Percentiles rank a stretch among this genome's conserved stretches.
These are phyloP conservation scores for Simmondsia chinensis DNA, from an alignment of 148 eudicot species.

Conservation along the genomic window DNA sequence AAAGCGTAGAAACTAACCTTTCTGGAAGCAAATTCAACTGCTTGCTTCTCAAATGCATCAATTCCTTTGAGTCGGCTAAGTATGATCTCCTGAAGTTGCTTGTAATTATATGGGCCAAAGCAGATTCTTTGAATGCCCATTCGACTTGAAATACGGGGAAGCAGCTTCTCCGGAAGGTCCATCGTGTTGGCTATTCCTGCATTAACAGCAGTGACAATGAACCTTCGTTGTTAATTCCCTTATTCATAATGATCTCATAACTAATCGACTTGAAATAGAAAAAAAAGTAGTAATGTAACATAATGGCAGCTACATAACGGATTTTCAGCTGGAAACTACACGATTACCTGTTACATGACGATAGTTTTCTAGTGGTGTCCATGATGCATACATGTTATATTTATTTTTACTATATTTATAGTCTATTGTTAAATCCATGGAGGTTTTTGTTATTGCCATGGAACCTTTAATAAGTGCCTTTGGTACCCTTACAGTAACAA, in stretches of 20 bases:
- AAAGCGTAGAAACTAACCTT: slow-evolving; percentile 37
- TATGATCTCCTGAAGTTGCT: slow-evolving; percentile 95
- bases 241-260: neutral
- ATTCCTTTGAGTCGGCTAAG: slow-evolving; percentile 86
- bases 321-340: no score
- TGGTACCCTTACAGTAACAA: no score
- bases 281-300: neutral
- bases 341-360: no score
- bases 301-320: no score
- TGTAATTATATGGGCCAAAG: slow-evolving; percentile 86
- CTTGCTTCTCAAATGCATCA: slow-evolving; percentile 90
- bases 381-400: no score
- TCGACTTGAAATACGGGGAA: slow-evolving; percentile 95
- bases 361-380: no score
- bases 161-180: slow-evolving; percentile 99
- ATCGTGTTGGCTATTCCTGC: slow-evolving; percentile 98
- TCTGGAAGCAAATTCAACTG: slow-evolving; percentile 92
- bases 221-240: neutral
- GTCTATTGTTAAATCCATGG: no score
- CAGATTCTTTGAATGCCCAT: slow-evolving; percentile 97
- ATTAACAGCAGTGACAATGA: slow-evolving; percentile 2
- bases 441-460: no score
- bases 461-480: no score
- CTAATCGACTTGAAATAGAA: neutral
- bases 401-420: no score